These are phyloP conservation scores for Blastocystis sp. DNA, from an alignment of 352 stramenopile species.

Conservation along the genomic window DNA sequence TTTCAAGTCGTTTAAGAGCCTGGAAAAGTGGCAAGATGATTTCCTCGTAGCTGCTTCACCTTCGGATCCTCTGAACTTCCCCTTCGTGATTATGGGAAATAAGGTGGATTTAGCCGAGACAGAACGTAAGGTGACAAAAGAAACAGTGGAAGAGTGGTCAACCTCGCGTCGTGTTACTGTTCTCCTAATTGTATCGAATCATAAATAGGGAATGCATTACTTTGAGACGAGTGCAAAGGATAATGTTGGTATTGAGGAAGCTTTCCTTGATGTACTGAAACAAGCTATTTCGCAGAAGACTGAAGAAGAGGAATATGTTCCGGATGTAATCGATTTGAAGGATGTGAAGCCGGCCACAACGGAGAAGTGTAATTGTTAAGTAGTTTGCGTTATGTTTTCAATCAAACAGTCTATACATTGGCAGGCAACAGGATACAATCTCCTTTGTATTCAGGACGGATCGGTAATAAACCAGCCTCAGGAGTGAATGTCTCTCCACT, in stretches of 20 bases:
- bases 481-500: background rate
- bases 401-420: background rate
- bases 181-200: constrained; percentile 70
- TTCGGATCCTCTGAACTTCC: constrained; percentile 86
- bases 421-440: background rate
- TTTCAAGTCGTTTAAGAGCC: constrained; percentile 88
- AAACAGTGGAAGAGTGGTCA: constrained; percentile 88
- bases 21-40: constrained; percentile 93
- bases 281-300: constrained; percentile 58
- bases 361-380: constrained; percentile 64
- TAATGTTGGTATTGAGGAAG: constrained; percentile 90
- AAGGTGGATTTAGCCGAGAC: constrained; percentile 90
- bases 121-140: constrained; percentile 75
- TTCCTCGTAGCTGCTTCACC: constrained; percentile 80
- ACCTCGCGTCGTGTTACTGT: constrained; percentile 77
- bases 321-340: constrained; percentile 54
- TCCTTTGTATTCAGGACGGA: background rate
- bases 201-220: constrained; percentile 82
- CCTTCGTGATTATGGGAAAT: constrained; percentile 96
- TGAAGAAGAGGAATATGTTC: constrained; percentile 64
- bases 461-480: background rate
- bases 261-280: constrained; percentile 77
- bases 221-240: constrained; percentile 97
- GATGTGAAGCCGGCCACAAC: constrained; percentile 41
- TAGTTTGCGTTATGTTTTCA: background rate